These are phyloP conservation scores for Circinella umbellata DNA, from an alignment of 371 early-diverging fungal genomes.

Conservation along the genomic window DNA sequence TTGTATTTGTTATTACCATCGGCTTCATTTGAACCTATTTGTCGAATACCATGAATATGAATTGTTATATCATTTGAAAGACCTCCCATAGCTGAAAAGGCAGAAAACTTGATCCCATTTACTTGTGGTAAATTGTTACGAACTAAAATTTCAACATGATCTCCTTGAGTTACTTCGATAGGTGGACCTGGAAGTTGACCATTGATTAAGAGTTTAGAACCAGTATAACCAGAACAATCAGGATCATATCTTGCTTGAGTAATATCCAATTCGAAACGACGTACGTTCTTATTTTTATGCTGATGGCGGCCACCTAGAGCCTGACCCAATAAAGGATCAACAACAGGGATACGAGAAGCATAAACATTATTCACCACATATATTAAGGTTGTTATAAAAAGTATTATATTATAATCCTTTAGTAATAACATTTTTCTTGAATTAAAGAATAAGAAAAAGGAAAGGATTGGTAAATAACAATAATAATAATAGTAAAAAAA, in stretches of 20 bases:
- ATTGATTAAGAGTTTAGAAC: constrained; percentile 32
- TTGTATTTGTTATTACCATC: constrained; percentile 44
- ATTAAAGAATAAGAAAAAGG: no score
- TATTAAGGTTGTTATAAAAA: no score
- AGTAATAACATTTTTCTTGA: no score
- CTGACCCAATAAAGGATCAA: no score
- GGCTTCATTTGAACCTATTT: constrained; percentile 36
- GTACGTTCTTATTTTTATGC: not conserved
- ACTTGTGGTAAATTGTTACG: constrained; percentile 23
- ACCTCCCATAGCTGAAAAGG: not conserved
- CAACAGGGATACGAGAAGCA: no score
- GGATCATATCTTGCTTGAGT: constrained; percentile 24
- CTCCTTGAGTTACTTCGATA: constrained; percentile 37
- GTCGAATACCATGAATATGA: constrained; percentile 52
- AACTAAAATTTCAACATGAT: constrained; percentile 37
- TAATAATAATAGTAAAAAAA: no score
- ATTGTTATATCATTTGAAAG: constrained; percentile 18
- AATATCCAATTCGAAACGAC: constrained; percentile 23
- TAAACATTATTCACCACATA: no score
- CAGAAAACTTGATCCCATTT: not conserved
- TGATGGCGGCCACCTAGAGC: no score
- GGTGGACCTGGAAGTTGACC: constrained; percentile 48
- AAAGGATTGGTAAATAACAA: no score
- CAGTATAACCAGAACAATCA: constrained; percentile 29
- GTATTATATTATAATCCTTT: no score